phyloP scores from a whole-genome alignment of 129 eudicot species.

The Heracleum sosnowskyi region DNA sequence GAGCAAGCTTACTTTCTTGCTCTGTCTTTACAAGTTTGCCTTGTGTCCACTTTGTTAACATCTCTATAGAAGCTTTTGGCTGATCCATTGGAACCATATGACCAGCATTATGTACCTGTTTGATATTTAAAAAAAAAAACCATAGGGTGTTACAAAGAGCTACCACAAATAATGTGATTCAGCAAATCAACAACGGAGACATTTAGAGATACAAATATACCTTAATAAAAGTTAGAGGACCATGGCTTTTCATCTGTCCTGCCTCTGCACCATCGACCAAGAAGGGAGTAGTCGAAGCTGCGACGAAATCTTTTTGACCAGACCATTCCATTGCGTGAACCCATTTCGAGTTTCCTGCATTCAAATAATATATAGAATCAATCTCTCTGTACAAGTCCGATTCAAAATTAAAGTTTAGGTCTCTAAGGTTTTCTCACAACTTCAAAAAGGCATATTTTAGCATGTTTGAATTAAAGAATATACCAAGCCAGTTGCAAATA shows the following conservation, averaged over 20 bases:
- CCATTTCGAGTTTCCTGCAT: slow-evolving; percentile 66
- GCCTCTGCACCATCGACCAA: slow-evolving; percentile 60
- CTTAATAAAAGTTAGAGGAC: slow-evolving; percentile 66
- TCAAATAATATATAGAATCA: not conserved
- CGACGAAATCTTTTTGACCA: slow-evolving; percentile 57
- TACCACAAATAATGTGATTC: not conserved
- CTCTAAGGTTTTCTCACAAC: not conserved
- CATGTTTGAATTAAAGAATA: not conserved
- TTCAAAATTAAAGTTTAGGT: not conserved
- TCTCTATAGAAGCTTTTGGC: slow-evolving; percentile 39
- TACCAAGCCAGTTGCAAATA: slow-evolving; percentile 78
- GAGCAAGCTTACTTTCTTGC: not conserved
- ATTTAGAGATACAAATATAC: slow-evolving; percentile 9
- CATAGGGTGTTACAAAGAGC: not conserved
- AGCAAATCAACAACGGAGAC: slow-evolving; percentile 7
- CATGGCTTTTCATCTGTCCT: slow-evolving; percentile 53
- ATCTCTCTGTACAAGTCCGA: not conserved
- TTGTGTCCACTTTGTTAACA: slow-evolving; percentile 38
- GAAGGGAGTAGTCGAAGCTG: slow-evolving; percentile 39
- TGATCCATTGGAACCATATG: slow-evolving; percentile 57
- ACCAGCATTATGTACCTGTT: slow-evolving; percentile 42
- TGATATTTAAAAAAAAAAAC: not conserved
- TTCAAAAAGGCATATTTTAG: not conserved
- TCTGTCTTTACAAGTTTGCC: slow-evolving; percentile 16
- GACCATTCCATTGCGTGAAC: slow-evolving; percentile 71